Base-by-base conservation (phyloP, 495 filamentous ascomycete species). In the Trichocladium uniseriatum region DNA sequence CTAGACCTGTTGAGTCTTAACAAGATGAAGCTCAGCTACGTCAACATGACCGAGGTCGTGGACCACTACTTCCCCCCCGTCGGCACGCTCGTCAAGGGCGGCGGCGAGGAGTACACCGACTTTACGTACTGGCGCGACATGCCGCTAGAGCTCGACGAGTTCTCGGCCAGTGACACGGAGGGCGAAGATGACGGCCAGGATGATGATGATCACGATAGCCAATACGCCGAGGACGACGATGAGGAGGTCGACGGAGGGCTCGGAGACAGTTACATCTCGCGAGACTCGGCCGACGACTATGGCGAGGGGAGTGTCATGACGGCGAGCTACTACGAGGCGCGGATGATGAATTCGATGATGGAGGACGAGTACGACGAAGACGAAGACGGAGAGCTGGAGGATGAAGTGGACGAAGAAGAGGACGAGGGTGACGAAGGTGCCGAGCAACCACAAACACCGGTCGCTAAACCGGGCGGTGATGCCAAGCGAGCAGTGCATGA, bases 61-160 rank as follows among this genome's bases (percentile, higher is more conserved):
- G 91, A 98, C 61, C 92, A 97, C 66, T 95, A 95, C 71, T 97
- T 97, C 65, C 92, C 92, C 13, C 82, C 89, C 14, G 78, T 86
- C 24, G 83, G 79, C 57, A 77, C 82, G 31, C 73, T 89, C 10
- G 79, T 92, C 11, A 82, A 83, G 49, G 79, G 80, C 41, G 86
- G 84, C 32, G 87, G 83, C 38, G 88, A 94, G 61, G 84, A 88
- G 34, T 94, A 82, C 57, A 94, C 88, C 2, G 88, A 94, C 60
- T 94, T 94, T 58, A 86, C 79, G 28, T 94, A 87, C 61, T 94
- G 88, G 88, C 70, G 88, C 43, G 84, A 92, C 35, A 72, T 75
- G 7, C 81, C 84, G 10, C 71, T 82, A 19, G 83, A 87, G 38
- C 59, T 89, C 21, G 84, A 88, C 10, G 85, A 89, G 45, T 89